Evolutionary conservation across 495 filamentous ascomycete genomes (phyloP), one percentile per base, ranked within the genome.

Genomic region (Daldinia concentrica): DNA sequence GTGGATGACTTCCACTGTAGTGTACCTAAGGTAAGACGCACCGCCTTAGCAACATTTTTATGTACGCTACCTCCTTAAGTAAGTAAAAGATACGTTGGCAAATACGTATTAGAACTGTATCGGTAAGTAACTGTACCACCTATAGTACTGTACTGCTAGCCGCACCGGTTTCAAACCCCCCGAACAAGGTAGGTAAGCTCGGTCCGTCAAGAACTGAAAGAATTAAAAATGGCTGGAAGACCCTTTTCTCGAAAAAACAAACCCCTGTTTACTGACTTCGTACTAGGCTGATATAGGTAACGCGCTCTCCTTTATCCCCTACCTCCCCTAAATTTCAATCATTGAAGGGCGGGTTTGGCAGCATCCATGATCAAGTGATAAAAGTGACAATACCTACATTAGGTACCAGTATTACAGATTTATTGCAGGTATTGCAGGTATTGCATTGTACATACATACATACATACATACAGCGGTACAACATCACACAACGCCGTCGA

Each of bases 281-380:
- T 17, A 19, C 76, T 78, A 78, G 50, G 1, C 71, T 37, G 36
- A 29, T 69, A 39, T 37, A 68, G 74, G 76, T 55, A 76, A 73
- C 27, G 71, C 71, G 43, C 43, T 67, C 58, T 66, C 71, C 76
- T 71, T 78, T 78, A 75, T 74, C 62, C 73, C 73, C 69, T 72
- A 68, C 57, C 58, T 65, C 64, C 63, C 58, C 64, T 66, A 71
- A 74, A 71, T 67, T 61, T 74, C 71, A 17, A 54, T 57, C 51
- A 43, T 69, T 66, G 58, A 64, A 66, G 69, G 52, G 39, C 60
- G 66, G 43, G 43, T 48, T 58, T 61, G 58, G 50, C 66, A 58
- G 43, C 52, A 45, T 36, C 32, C 64, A 45, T 37, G 27, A 62
- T 45, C 51, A 67, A 60, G 58, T 57, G 54, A 58, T 63, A 68